Percentiles rank a stretch among this genome's conserved stretches.
phyloP scores from a whole-genome alignment of 1,284 basidiomycete genomes.

The Fistulina hepatica region DNA sequence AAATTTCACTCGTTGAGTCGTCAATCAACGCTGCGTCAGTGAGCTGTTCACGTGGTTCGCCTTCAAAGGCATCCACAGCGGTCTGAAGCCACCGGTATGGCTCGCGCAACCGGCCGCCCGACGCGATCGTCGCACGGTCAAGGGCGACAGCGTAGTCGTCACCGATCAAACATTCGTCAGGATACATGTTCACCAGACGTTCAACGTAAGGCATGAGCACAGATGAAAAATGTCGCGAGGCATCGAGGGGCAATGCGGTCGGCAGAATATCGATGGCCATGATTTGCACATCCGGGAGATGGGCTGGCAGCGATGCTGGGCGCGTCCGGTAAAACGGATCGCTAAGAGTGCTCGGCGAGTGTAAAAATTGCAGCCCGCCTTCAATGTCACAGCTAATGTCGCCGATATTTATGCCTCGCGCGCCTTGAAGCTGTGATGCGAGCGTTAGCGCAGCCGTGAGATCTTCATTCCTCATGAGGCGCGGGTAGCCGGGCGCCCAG shows the following conservation, averaged over 20 bases:
- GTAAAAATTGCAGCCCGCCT: slow-evolving; percentile 81
- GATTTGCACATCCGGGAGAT: slow-evolving; percentile 54
- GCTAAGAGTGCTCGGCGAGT: slow-evolving; percentile 64
- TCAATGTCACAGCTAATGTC: slow-evolving; percentile 82
- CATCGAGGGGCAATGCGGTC: slow-evolving; percentile 70
- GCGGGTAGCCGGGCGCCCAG: slow-evolving; percentile 69
- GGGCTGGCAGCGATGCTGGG: slow-evolving; percentile 29
- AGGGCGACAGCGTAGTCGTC: slow-evolving; percentile 35
- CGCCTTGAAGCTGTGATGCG: slow-evolving; percentile 39
- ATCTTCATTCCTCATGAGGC: slow-evolving; percentile 63
- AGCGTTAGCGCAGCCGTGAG: slow-evolving; percentile 41
- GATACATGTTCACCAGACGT: slow-evolving; percentile 33
- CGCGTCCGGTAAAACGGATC: slow-evolving; percentile 56
- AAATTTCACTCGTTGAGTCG: slow-evolving; percentile 4
- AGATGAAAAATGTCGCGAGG: slow-evolving; percentile 65
- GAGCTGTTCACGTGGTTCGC: no score
- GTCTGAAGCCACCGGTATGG: slow-evolving; percentile 50
- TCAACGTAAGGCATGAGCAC: slow-evolving; percentile 61
- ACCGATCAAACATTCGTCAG: no score
- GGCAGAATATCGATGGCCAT: slow-evolving; percentile 88
- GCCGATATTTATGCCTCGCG: slow-evolving; percentile 60
- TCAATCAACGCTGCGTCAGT: not conserved
- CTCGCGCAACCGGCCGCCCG: slow-evolving; percentile 41
- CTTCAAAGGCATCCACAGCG: slow-evolving; percentile 39
- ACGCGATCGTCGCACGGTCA: slow-evolving; percentile 61